Conservation (phyloP, 257 asterid species). For the Osmanthus fragrans region DNA sequence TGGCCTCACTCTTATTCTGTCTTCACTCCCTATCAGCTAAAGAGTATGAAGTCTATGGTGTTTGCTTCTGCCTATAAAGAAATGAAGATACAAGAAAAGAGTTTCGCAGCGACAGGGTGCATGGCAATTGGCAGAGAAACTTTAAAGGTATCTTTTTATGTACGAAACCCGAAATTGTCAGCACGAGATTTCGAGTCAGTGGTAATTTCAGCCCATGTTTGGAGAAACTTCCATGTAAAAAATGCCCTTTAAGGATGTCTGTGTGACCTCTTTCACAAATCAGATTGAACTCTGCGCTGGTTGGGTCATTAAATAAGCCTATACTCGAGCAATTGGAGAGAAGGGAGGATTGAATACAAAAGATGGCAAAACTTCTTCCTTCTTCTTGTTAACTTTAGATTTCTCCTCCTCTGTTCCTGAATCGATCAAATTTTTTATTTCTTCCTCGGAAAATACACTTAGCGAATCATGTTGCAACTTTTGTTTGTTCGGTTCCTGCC, state of each 20-base stretch:
- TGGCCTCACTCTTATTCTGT: not conserved
- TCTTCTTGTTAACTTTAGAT: constrained; percentile 36
- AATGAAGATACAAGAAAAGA: not conserved
- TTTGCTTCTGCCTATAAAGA: not conserved
- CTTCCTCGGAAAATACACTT: constrained; percentile 61
- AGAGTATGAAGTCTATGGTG: too few species aligned
- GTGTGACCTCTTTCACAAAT: not conserved
- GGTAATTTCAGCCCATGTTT: too few species aligned
- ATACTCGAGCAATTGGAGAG: constrained; percentile 85
- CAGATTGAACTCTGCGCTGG: not conserved
- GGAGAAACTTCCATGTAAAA: too few species aligned
- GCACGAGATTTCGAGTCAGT: not conserved
- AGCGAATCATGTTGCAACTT: constrained; percentile 52
- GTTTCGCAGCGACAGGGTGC: not conserved
- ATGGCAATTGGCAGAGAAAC: not conserved
- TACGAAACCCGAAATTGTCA: not conserved
- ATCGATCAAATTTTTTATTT: constrained; percentile 47
- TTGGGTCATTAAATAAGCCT: constrained; percentile 23
- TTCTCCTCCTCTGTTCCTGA: constrained; percentile 58
- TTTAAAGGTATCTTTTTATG: not conserved
- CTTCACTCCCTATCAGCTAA: not conserved
- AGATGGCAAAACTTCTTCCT: constrained; percentile 58
- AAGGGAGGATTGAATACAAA: constrained; percentile 77
- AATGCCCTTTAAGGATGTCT: too few species aligned
- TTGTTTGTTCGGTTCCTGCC: constrained; percentile 44